Conservation (phyloP, 129 eudicot species). For the Helianthus annuus region DNA sequence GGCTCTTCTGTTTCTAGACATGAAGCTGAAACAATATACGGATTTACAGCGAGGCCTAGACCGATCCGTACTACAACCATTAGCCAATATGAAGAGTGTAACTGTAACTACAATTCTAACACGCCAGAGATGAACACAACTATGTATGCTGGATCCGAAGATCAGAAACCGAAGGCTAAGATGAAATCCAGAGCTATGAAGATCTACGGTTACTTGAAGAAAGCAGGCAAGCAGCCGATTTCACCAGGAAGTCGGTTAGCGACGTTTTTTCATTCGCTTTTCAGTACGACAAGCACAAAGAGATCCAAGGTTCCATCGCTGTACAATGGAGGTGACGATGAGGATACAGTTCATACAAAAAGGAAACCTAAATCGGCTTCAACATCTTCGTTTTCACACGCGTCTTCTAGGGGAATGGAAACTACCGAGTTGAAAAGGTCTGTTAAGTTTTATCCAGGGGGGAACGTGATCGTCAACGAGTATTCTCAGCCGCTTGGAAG, state of each 20-base stretch:
- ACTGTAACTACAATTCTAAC: background rate
- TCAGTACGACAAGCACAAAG: conserved; percentile 42
- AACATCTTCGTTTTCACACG: conserved; percentile 64
- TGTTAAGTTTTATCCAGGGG: conserved; percentile 58
- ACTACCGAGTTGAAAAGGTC: conserved; percentile 9
- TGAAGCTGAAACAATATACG: conserved; percentile 45
- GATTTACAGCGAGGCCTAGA: conserved; percentile 43
- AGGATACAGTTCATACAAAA: conserved; percentile 15
- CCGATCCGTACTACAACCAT: conserved; percentile 51
- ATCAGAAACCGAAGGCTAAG: conserved; percentile 17
- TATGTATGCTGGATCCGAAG: background rate
- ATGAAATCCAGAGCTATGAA: conserved; percentile 56
- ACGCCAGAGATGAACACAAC: no score
- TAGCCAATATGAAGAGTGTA: conserved; percentile 16
- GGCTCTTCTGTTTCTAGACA: conserved; percentile 59
- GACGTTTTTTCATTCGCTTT: conserved; percentile 61
- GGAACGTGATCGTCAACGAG: conserved; percentile 49
- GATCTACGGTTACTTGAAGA: conserved; percentile 69
- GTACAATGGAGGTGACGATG: conserved; percentile 27
- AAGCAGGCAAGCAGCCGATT: conserved; percentile 57
- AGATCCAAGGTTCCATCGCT: conserved; percentile 34
- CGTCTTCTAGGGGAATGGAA: background rate
- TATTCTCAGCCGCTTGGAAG: conserved; percentile 43
- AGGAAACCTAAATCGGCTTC: conserved; percentile 46
- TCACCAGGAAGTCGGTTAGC: conserved; percentile 79